Evolutionary conservation across 768 basidiomycete species (phyloP).

Genomic region (Hericium coralloides): DNA sequence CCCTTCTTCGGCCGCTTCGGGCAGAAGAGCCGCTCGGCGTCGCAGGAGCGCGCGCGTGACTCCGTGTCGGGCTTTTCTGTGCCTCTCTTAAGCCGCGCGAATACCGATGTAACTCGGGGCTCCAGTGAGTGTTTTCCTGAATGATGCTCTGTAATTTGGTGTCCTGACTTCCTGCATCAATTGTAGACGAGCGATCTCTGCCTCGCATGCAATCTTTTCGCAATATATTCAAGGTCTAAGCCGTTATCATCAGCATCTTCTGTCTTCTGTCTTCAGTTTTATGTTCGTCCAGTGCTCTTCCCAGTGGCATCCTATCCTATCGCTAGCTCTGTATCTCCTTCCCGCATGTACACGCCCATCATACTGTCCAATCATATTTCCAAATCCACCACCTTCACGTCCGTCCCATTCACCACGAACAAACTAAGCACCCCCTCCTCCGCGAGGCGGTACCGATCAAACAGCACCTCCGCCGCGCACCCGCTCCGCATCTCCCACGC

Average conservation of each 20-base stretch:
- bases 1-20: no score
- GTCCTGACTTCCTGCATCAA: no score
- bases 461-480: constrained; percentile 26
- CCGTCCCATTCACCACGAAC: constrained; percentile 24
- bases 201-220: not conserved
- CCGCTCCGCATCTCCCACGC: constrained; percentile 23
- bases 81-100: no score
- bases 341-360: not conserved
- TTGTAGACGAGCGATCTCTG: not conserved
- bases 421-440: constrained; percentile 26
- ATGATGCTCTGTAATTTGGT: no score
- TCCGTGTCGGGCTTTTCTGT: no score
- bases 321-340: not conserved
- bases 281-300: not conserved
- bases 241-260: not conserved
- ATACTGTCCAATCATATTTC: constrained; percentile 2
- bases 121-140: no score
- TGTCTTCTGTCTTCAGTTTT: not conserved
- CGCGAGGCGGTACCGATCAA: constrained; percentile 23
- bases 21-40: no score
- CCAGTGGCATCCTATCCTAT: not conserved
- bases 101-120: no score
- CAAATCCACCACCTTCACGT: constrained; percentile 21
- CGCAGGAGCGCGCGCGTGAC: no score
- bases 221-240: not conserved